phyloP scores from a whole-genome alignment of 1,139 yeast genomes.

The Taphrina sp. region DNA sequence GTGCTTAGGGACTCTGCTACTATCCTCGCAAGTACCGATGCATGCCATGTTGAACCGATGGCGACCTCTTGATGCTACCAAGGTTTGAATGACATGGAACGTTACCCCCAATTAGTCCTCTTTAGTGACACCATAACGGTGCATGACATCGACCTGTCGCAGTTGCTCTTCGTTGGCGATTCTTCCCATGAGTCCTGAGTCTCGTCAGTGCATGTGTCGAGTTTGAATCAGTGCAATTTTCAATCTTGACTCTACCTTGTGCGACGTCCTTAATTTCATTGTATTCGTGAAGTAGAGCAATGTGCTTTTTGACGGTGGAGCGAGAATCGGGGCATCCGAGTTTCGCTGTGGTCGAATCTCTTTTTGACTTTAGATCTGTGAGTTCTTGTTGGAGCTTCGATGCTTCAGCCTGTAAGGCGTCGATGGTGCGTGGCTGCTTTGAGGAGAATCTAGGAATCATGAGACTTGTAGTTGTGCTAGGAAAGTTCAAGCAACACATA shows the following conservation, averaged over 20 bases:
- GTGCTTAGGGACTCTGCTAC: too few relatives aligned
- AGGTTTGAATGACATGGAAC: too few relatives aligned
- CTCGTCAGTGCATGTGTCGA: not conserved
- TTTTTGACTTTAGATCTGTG: conserved; percentile 56
- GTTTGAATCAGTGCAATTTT: not conserved
- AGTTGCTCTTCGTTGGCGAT: conserved; percentile 54
- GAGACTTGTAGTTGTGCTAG: too few relatives aligned
- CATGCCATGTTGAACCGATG: too few relatives aligned
- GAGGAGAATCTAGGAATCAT: too few relatives aligned
- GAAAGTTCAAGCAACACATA: too few relatives aligned
- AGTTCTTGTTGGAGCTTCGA: conserved; percentile 57
- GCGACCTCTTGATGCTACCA: too few relatives aligned
- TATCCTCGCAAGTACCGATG: too few relatives aligned
- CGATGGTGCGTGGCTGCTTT: too few relatives aligned
- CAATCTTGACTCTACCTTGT: not conserved
- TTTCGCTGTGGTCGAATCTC: not conserved
- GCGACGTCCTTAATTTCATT: conserved; percentile 56
- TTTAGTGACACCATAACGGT: conserved; percentile 46
- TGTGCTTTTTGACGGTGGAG: conserved; percentile 49
- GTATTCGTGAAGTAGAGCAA: conserved; percentile 49
- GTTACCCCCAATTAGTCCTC: too few relatives aligned
- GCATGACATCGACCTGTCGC: conserved; percentile 49
- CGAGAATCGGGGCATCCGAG: conserved; percentile 1
- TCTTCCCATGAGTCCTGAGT: conserved; percentile 49
- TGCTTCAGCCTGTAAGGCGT: conserved; percentile 49